Percentiles rank a stretch among this genome's conserved stretches.
Conservation (phyloP, 345 rosid species). For the Moricandia arvensis region DNA sequence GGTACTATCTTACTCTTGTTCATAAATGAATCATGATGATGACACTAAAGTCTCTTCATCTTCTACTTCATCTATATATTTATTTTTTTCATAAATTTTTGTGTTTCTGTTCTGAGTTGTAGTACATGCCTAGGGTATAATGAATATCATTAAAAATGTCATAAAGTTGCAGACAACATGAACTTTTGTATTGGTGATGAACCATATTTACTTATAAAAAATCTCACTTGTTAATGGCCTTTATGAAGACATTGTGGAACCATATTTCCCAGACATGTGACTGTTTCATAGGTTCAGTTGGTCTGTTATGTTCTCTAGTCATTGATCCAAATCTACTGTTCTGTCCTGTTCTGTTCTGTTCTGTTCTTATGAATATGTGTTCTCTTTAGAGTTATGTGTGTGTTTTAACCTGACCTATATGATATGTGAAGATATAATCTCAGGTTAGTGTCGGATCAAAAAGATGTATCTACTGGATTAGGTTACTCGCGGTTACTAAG, state of each 20-base stretch:
- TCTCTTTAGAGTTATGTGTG: not conserved
- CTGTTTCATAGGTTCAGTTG: not conserved
- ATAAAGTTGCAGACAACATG: not conserved
- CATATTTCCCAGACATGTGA: not conserved
- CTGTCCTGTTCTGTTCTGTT: constrained; percentile 13
- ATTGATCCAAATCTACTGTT: not conserved
- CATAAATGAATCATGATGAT: constrained; percentile 6
- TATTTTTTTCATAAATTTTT: not conserved
- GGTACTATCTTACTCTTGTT: constrained; percentile 25
- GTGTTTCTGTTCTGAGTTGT: not conserved
- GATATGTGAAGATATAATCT: constrained; percentile 4
- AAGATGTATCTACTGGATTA: constrained; percentile 14
- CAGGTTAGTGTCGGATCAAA: constrained; percentile 23
- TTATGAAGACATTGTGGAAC: constrained; percentile 5
- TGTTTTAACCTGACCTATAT: not conserved
- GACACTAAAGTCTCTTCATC: constrained; percentile 3
- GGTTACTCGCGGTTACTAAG: constrained; percentile 14
- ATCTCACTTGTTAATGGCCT: not conserved
- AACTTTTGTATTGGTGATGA: not conserved
- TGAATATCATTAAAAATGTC: not conserved
- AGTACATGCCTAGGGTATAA: not conserved
- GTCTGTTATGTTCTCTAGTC: not conserved
- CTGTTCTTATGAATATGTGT: not conserved
- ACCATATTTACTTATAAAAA: not conserved
- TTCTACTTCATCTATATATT: not conserved